A percentile compares a stretch with the other conserved stretches of the same genome.
phyloP scores from a whole-genome alignment of 495 filamentous ascomycete species.

The Xylaria nigripes region DNA sequence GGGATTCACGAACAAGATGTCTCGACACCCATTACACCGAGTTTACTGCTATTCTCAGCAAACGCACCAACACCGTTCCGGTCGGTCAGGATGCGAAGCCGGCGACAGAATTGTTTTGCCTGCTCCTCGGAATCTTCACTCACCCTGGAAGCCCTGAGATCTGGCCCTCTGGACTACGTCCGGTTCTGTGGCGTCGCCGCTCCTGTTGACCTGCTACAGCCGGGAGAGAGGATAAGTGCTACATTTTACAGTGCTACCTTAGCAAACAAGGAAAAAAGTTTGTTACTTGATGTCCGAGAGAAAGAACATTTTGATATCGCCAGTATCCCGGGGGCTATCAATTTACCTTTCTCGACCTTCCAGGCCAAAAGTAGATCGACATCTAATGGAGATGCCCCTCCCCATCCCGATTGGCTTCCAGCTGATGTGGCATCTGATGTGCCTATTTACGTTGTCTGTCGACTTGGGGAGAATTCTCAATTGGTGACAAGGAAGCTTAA shows the following conservation, averaged over 20 bases:
- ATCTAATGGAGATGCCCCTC: constrained; percentile 11
- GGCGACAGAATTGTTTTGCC: constrained; percentile 60
- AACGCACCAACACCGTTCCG: constrained; percentile 59
- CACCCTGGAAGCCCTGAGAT: constrained; percentile 50
- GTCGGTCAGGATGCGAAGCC: constrained; percentile 59
- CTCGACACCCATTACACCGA: constrained; percentile 25
- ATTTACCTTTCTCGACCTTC: constrained; percentile 62
- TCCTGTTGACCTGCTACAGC: constrained; percentile 43
- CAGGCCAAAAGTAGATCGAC: constrained; percentile 24
- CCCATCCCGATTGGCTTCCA: constrained; percentile 39
- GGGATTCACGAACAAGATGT: constrained; percentile 10
- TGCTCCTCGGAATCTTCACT: constrained; percentile 59
- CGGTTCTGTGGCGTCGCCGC: constrained; percentile 61
- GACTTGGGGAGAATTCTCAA: constrained; percentile 85
- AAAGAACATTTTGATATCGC: constrained; percentile 79
- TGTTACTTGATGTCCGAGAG: constrained; percentile 76
- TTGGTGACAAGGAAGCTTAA: constrained; percentile 63
- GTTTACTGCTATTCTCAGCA: constrained; percentile 67
- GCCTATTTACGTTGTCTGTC: constrained; percentile 70
- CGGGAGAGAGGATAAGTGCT: constrained; percentile 56
- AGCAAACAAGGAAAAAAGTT: constrained; percentile 28
- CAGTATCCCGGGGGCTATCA: constrained; percentile 62
- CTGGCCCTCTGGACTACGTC: constrained; percentile 64
- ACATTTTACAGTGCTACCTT: constrained; percentile 40
- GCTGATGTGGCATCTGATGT: constrained; percentile 23